Conservation (phyloP, 257 asterid species). For the Scutellaria galericulata region DNA sequence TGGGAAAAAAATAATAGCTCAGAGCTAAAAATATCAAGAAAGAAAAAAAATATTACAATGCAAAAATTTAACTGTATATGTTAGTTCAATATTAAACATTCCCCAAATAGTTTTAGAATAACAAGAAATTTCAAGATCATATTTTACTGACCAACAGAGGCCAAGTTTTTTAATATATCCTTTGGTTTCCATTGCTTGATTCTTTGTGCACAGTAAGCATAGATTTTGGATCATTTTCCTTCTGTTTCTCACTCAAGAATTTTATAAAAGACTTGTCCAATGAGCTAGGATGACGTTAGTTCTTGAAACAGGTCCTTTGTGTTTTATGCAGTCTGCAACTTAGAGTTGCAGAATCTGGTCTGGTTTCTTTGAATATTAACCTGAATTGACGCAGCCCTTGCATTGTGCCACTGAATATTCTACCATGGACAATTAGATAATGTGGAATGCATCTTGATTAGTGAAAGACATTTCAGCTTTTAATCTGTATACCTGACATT, state of each 20-base stretch:
- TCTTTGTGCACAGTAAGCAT: neutral
- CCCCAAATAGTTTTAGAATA: neutral
- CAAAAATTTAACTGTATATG: neutral
- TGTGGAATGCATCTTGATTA: too few relatives aligned
- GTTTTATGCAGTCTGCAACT: neutral
- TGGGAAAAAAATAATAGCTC: neutral
- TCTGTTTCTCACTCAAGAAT: constrained; percentile 1
- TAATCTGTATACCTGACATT: too few relatives aligned
- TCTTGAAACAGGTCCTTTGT: neutral
- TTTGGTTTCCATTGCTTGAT: neutral
- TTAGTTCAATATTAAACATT: neutral
- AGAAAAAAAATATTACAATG: neutral
- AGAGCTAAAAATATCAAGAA: neutral
- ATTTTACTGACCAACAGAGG: neutral
- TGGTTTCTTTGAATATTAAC: too few relatives aligned
- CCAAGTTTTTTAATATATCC: neutral
- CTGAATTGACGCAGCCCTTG: too few relatives aligned
- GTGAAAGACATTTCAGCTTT: too few relatives aligned
- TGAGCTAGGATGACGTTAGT: constrained; percentile 14
- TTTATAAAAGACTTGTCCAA: neutral
- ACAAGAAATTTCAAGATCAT: constrained; percentile 11
- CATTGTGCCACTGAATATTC: too few relatives aligned
- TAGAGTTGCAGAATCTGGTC: too few relatives aligned
- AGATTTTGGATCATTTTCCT: neutral
- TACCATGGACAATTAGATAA: too few relatives aligned